Conservation (phyloP, 441 rosid species). For the Erodium texanum region DNA sequence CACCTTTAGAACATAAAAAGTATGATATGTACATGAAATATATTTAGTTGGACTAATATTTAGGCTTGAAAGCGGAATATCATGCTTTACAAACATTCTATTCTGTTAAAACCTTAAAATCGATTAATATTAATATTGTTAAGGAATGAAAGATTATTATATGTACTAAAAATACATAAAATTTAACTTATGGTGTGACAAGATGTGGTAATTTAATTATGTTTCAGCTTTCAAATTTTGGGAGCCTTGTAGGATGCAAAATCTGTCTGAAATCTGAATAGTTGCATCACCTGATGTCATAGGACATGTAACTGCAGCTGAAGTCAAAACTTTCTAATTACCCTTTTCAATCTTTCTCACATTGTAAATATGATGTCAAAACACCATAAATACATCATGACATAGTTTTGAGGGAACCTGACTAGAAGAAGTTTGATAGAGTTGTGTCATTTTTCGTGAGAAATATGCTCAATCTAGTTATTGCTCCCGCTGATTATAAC, state of each 20-base stretch:
- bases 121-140: no score
- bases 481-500: background rate
- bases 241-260: background rate
- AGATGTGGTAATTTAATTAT: background rate
- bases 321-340: background rate
- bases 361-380: background rate
- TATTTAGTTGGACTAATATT: background rate
- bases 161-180: background rate
- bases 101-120: no score
- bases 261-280: background rate
- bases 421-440: background rate
- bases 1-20: background rate
- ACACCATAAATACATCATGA: background rate
- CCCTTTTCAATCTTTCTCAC: background rate
- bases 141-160: background rate
- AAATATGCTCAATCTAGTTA: background rate
- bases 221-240: background rate
- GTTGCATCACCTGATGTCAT: background rate
- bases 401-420: background rate
- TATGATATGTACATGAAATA: background rate
- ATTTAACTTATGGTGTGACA: background rate
- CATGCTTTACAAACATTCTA: no score
- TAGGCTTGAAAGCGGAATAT: background rate
- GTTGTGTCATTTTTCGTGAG: background rate
- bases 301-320: background rate